Evolutionary conservation across 2,329 filamentous ascomycete genomes (phyloP), one percentile per base, ranked within the genome.

Genomic region (Pseudocercospora pini-densiflorae): DNA sequence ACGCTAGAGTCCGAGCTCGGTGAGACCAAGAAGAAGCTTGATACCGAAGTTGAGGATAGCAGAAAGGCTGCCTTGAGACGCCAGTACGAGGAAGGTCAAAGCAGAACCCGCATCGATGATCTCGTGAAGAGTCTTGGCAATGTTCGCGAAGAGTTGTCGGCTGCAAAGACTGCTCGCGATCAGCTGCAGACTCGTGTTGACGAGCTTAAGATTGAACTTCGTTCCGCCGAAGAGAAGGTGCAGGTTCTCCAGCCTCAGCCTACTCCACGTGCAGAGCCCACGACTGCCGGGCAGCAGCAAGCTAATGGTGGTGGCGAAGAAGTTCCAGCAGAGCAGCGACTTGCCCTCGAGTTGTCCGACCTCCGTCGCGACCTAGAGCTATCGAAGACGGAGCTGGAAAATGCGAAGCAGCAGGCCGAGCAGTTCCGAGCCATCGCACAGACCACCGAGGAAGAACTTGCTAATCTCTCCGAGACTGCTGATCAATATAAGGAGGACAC

Each of bases 101-200:
- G 87, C 59, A 93, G 97, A 77, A 95, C 93, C 79, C 89, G 94
- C 60, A 95, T 98, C 67, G 94, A 99, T 71, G 94, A 98, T 74
- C 87, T 99, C 54, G 90, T 94, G 69, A 85, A 89, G 33, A 94
- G 88, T 73, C 83, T 97, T 47, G 86, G 92, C 71, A 88, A 93
- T 67, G 88, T 90, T 59, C 92, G 94, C 53, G 94, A 98, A 78
- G 93, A 97, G 73, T 87, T 97, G 60, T 88, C 95, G 54, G 89
- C 90, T 27, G 88, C 90, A 24, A 97, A 97, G 83, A 97, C 94
- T 1, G 92, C 89, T 55, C 89, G 91, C 57, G 94, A 98, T 77
- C 92, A 97, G 77, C 85, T 99, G 1, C 94, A 98, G 78, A 88
- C 90, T 36, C 88, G 94, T 64, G 92, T 97, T 2, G 92, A 97